Percentiles rank a stretch among this genome's conserved stretches.
These are phyloP conservation scores for Colletotrichum sp. DNA, from an alignment of 2,329 filamentous ascomycete genomes.

Conservation along the genomic window DNA sequence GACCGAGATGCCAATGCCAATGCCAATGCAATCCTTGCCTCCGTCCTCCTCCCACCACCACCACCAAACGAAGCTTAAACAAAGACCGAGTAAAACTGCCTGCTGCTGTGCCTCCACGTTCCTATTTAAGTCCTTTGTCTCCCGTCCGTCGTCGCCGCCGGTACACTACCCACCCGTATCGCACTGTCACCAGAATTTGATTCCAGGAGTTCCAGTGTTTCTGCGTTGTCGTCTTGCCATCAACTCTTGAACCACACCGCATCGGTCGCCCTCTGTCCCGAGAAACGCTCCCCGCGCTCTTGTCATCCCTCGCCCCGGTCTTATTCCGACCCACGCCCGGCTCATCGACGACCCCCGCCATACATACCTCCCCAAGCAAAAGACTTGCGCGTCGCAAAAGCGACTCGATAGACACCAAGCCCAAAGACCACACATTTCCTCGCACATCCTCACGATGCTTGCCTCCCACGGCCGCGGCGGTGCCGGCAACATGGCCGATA, in stretches of 20 bases:
- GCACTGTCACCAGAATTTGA: background rate
- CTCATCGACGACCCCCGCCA: background rate
- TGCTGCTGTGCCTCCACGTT: background rate
- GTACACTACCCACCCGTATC: background rate
- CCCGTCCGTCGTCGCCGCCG: background rate
- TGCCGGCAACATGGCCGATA: slow-evolving; percentile 74
- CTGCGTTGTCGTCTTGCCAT: background rate
- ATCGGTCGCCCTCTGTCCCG: background rate
- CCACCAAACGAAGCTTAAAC: background rate
- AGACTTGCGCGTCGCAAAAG: background rate
- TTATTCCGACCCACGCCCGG: background rate
- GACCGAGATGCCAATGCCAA: background rate
- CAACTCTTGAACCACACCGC: background rate
- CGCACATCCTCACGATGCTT: slow-evolving; percentile 39
- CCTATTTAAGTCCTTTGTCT: slow-evolving; percentile 18
- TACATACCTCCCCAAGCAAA: background rate
- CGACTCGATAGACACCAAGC: background rate
- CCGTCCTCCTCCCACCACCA: background rate
- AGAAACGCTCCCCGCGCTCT: background rate
- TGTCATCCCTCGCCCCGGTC: background rate
- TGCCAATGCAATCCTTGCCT: background rate
- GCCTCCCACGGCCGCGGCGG: slow-evolving; percentile 79
- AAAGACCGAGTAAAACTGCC: background rate
- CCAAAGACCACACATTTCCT: background rate
- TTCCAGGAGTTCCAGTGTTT: background rate